Percentiles rank a stretch among this genome's conserved stretches.
phyloP scores from a whole-genome alignment of 192 early-diverging fungal species.

The Coemansia sp. region DNA sequence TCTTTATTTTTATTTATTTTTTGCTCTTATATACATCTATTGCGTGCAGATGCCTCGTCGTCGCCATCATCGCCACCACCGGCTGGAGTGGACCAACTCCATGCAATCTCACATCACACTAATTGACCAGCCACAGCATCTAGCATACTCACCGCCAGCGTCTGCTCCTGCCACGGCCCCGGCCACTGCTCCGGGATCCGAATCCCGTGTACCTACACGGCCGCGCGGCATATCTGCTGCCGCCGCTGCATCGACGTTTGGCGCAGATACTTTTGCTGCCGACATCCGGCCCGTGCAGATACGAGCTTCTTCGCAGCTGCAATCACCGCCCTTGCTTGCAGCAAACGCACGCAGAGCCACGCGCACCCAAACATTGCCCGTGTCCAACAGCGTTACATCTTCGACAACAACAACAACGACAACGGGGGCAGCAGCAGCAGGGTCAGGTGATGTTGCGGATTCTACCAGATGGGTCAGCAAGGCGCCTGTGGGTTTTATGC shows the following conservation, averaged over 20 bases:
- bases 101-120: constrained; percentile 46
- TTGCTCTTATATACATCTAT: background rate
- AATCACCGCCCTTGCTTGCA: background rate
- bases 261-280: constrained; percentile 8
- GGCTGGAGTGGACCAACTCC: constrained; percentile 42
- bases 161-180: background rate
- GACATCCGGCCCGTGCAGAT: constrained; percentile 2
- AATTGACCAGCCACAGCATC: constrained; percentile 19
- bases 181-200: background rate
- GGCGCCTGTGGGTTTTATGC: constrained; percentile 9
- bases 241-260: background rate
- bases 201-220: background rate
- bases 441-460: background rate
- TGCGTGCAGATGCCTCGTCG: constrained; percentile 28
- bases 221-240: background rate
- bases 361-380: constrained; percentile 4
- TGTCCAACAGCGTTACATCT: background rate
- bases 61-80: constrained; percentile 23
- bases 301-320: background rate
- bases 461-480: constrained; percentile 9
- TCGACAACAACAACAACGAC: background rate
- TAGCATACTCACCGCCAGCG: background rate
- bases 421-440: background rate
- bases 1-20: background rate
- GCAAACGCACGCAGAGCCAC: background rate